Percentiles rank a stretch among this genome's conserved stretches.
These are phyloP conservation scores for Aspergillus tamarii DNA, from an alignment of 2,329 filamentous ascomycete species.

Conservation along the genomic window DNA sequence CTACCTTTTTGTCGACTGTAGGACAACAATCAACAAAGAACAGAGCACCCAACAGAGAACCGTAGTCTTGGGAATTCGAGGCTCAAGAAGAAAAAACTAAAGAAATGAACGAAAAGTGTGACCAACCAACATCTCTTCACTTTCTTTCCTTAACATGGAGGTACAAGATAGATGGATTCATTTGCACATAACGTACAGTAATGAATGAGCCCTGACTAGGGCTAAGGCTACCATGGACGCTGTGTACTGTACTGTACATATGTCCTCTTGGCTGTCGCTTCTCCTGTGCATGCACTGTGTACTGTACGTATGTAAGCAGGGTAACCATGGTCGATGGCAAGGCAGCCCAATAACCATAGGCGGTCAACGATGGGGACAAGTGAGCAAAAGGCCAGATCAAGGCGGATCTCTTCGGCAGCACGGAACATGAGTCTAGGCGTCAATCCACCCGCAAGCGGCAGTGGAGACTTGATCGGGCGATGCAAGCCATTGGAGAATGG, in stretches of 20 bases:
- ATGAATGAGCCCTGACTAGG: neutral
- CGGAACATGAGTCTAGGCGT: constrained; percentile 26
- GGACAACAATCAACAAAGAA: constrained; percentile 3
- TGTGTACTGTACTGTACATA: constrained; percentile 2
- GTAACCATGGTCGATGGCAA: neutral
- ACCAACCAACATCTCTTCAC: neutral
- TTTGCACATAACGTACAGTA: neutral
- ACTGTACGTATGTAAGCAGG: constrained; percentile 1
- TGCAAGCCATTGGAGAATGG: constrained; percentile 15
- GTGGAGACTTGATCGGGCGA: constrained; percentile 22
- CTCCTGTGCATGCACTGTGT: neutral
- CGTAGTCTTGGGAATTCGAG: neutral
- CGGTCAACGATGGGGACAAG: neutral
- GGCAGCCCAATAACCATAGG: constrained; percentile 4
- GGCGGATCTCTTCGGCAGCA: constrained; percentile 23
- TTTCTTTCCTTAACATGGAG: neutral
- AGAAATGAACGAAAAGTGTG: neutral
- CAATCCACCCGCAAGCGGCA: constrained; percentile 24
- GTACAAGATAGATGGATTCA: neutral
- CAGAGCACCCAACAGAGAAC: neutral
- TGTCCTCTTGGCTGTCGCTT: neutral
- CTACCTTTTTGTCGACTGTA: neutral
- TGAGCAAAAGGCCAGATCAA: constrained; percentile 12
- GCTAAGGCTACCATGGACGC: neutral
- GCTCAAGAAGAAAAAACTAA: neutral